Evolutionary conservation across 225 moss, liverwort and hornwort genomes (phyloP).

Genomic region (Pseudoscleropodium purum): DNA sequence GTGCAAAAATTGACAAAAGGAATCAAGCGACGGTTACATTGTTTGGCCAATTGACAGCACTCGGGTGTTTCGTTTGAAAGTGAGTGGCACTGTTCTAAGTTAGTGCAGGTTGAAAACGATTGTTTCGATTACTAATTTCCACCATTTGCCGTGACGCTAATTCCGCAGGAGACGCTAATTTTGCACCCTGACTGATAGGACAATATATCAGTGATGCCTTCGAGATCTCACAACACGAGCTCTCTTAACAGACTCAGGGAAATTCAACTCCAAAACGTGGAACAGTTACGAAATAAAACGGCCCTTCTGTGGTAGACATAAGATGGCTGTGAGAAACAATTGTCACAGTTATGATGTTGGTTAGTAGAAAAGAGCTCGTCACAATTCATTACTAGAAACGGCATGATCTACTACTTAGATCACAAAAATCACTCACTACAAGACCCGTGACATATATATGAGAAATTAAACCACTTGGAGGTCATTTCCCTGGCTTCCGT

Average conservation of each 20-base stretch:
- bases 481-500: neutral
- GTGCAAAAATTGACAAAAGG: neutral
- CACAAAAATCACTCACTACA: neutral
- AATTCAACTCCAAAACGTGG: neutral
- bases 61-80: neutral
- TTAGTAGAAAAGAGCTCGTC: neutral
- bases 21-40: neutral
- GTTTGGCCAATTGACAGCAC: neutral
- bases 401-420: neutral
- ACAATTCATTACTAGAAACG: neutral
- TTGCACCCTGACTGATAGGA: neutral
- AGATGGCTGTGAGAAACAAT: neutral
- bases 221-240: neutral
- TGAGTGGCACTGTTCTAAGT: neutral
- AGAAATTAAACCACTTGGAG: neutral
- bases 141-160: neutral
- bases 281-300: neutral
- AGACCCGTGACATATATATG: neutral
- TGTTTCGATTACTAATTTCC: neutral
- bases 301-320: neutral
- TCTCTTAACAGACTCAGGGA: neutral
- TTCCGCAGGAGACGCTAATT: neutral
- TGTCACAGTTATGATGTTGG: neutral
- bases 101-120: too few species aligned
- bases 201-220: neutral